These are phyloP conservation scores for Fusarium anguioides DNA, from an alignment of 2,329 filamentous ascomycete species.

Conservation along the genomic window DNA sequence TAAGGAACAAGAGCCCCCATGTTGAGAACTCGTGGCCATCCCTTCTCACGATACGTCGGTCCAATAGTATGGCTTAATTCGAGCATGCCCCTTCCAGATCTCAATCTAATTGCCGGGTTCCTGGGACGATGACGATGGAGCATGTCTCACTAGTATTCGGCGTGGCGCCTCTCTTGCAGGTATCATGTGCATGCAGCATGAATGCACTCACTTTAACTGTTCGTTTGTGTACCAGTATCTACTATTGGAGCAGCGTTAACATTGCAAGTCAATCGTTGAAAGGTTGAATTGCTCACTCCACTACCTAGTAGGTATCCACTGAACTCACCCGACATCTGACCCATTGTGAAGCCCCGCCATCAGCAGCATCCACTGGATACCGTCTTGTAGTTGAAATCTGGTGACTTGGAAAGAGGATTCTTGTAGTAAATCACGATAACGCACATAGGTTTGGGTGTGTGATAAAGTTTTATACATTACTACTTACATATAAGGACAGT, in stretches of 20 bases:
- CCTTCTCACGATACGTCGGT: neutral
- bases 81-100: constrained; percentile 33
- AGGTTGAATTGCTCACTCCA: neutral
- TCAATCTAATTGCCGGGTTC: constrained; percentile 25
- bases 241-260: neutral
- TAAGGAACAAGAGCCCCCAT: neutral
- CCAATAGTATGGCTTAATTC: constrained; percentile 28
- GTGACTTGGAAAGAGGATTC: constrained; percentile 3
- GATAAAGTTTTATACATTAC: neutral
- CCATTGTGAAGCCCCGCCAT: constrained; percentile 26
- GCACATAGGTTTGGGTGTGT: neutral
- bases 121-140: constrained; percentile 6
- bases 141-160: constrained; percentile 16
- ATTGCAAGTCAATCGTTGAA: neutral
- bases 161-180: constrained; percentile 8
- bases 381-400: neutral
- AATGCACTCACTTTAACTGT: constrained; percentile 3
- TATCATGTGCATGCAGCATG: constrained; percentile 30
- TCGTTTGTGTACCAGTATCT: neutral
- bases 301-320: constrained; percentile 13
- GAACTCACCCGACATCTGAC: constrained; percentile 18
- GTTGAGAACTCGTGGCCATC: constrained; percentile 24
- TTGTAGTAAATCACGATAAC: neutral
- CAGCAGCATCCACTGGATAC: neutral
- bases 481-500: neutral